Evolutionary conservation across 805 yeast genomes (phyloP).

Genomic region (Dipodascopsis tothii): DNA sequence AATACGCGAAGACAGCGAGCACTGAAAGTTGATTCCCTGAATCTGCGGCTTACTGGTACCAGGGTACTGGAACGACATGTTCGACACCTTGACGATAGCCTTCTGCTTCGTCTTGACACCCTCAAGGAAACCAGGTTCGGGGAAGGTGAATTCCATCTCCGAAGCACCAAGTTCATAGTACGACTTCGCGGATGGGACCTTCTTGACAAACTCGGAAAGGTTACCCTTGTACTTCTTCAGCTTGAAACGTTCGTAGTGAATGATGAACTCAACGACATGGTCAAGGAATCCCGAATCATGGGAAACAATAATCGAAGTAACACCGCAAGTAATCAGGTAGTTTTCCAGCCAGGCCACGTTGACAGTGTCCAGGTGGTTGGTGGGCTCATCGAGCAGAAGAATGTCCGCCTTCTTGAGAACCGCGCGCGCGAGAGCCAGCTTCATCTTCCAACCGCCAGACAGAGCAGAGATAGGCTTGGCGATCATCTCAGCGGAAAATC

Average conservation of each 20-base stretch:
- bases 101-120: conserved; percentile 99
- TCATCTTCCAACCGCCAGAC: conserved; percentile 99
- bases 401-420: conserved; percentile 97
- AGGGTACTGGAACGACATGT: conserved; percentile 99
- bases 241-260: conserved; percentile 98
- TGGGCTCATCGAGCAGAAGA: conserved; percentile 97
- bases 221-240: conserved; percentile 99
- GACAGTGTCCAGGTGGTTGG: conserved; percentile 99
- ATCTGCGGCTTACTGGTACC: conserved; percentile 97
- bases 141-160: conserved; percentile 93
- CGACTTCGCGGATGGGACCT: conserved; percentile 97
- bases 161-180: conserved; percentile 99
- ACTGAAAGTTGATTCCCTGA: conserved; percentile 87
- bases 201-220: conserved; percentile 96
- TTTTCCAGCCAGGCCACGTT: conserved; percentile 99
- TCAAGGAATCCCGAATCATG: conserved; percentile 99
- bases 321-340: conserved; percentile 98
- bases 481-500: conserved; percentile 90
- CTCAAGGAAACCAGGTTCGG: conserved; percentile 99
- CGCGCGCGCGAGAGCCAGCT: conserved; percentile 98
- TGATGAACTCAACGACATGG: conserved; percentile 93
- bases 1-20: conserved; percentile 98
- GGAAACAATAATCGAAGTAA: conserved; percentile 96
- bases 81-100: conserved; percentile 96
- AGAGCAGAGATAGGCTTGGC: conserved; percentile 88